Evolutionary conservation across 148 eudicot genomes (phyloP), one percentile per base, ranked within the genome.

Genomic region (Dianthus caryophyllus): DNA sequence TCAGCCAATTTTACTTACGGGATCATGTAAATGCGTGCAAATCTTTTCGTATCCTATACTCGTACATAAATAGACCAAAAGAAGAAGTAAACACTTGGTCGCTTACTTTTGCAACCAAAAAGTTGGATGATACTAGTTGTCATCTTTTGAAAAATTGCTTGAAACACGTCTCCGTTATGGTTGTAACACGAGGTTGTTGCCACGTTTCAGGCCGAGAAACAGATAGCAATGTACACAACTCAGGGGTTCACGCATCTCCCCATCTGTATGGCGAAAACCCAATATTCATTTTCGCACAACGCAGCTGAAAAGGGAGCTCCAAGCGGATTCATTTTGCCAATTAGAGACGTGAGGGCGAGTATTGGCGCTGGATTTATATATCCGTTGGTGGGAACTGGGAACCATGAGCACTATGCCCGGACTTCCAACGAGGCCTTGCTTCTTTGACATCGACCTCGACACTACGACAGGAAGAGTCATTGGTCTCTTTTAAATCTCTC

Each of bases 381-480:
- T 81, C 99, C 99, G 41, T 68, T 94, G 57, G 97, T 94, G 31
- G 99, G 99, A 64, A 84, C 97, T 94, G 31, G 99, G 99, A 64
- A 84, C 97, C 5, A 94, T 94, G 99, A 94, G 99, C 77, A 94
- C 99, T 41, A 94, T 94, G 97, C 99, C 99, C 2, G 99, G 99
- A 29, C 95, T 94, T 70, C 97, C 99, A 2, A 94, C 99, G 4
- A 87, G 99, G 72, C 99, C 99, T 77, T 94, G 97, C 82, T 94
- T 94, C 79, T 94, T 84, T 38, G 99, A 94, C 52, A 94, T 94
- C 44, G 99, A 94, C 78, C 76, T 94, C 5, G 96, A 94, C 77
- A 84, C 97, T 8, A 36, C 82, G 65, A 88, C 97, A 5, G 99
- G 99, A 47, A 81, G 68, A 66, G 96, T 94, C 36, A 85, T 88